Percentiles rank a stretch among this genome's conserved stretches.
These are phyloP conservation scores for Penicillium atrosanguineum DNA, from an alignment of 495 filamentous ascomycete species.

Conservation along the genomic window DNA sequence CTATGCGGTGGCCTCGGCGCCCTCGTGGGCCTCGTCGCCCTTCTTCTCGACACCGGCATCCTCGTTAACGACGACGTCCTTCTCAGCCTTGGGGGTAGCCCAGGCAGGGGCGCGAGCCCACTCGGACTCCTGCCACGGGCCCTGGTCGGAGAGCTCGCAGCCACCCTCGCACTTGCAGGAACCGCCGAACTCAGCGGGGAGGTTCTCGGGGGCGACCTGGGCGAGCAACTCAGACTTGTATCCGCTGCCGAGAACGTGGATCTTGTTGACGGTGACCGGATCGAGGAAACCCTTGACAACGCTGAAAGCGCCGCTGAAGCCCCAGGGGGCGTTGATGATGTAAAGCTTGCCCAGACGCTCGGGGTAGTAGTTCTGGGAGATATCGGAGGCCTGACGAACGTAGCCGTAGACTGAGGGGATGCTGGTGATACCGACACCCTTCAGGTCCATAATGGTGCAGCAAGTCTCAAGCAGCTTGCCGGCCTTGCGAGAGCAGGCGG, in stretches of 20 bases:
- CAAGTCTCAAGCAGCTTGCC: slow-evolving; percentile 91
- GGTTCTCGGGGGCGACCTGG: slow-evolving; percentile 87
- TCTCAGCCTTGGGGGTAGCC: slow-evolving; percentile 45
- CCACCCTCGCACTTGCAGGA: slow-evolving; percentile 78
- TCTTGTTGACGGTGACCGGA: slow-evolving; percentile 94
- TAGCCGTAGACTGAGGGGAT: slow-evolving; percentile 82
- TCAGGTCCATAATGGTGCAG: slow-evolving; percentile 95
- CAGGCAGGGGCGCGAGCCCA: slow-evolving; percentile 71
- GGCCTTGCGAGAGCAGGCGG: slow-evolving; percentile 91
- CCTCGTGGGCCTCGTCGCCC: slow-evolving; percentile 39
- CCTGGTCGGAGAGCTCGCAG: slow-evolving; percentile 82
- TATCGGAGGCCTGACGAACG: slow-evolving; percentile 71
- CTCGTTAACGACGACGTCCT: slow-evolving; percentile 22
- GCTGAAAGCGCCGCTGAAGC: slow-evolving; percentile 78
- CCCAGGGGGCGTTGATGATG: slow-evolving; percentile 97
- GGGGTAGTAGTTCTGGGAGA: slow-evolving; percentile 98
- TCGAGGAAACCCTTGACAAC: slow-evolving; percentile 90
- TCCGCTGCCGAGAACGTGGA: slow-evolving; percentile 77
- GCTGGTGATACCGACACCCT: slow-evolving; percentile 83
- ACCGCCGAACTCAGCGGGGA: slow-evolving; percentile 85
- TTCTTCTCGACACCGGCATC: slow-evolving; percentile 28
- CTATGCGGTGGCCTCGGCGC: slow-evolving; percentile 34
- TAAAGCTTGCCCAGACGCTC: slow-evolving; percentile 88
- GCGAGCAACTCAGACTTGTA: slow-evolving; percentile 80
- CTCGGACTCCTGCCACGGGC: slow-evolving; percentile 85